phyloP scores from a whole-genome alignment of 352 stramenopile genomes.

The Globisporangium emineosum region DNA sequence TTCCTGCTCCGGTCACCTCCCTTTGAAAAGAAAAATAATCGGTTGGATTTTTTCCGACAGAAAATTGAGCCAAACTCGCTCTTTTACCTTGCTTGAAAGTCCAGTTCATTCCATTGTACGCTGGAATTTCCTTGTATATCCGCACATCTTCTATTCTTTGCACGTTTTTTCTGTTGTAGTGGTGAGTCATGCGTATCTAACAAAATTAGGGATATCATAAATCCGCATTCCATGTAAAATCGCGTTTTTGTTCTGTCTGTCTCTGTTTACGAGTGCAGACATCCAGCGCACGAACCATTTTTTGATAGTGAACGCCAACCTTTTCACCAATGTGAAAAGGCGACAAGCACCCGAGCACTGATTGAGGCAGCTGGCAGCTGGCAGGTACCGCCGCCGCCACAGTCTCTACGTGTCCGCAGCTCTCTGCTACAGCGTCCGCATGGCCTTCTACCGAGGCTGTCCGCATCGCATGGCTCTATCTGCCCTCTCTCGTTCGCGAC shows the following conservation, averaged over 20 bases:
- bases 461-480: too few relatives aligned
- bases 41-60: neutral
- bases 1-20: neutral
- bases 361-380: neutral
- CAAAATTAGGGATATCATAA: neutral
- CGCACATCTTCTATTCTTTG: too few relatives aligned
- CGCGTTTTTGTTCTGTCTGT: neutral
- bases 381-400: neutral
- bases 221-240: neutral
- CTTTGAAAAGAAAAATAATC: neutral
- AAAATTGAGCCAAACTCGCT: neutral
- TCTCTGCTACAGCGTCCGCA: too few relatives aligned
- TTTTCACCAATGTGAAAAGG: neutral
- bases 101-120: neutral
- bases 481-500: neutral
- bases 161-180: too few relatives aligned
- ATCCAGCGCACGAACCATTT: neutral
- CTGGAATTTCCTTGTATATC: neutral
- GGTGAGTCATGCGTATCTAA: neutral
- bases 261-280: neutral
- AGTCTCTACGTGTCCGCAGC: neutral
- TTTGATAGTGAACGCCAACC: neutral
- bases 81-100: neutral
- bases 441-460: neutral
- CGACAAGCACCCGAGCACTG: neutral